phyloP scores from a whole-genome alignment of 1,284 basidiomycete genomes.

The Leccinum fallax region DNA sequence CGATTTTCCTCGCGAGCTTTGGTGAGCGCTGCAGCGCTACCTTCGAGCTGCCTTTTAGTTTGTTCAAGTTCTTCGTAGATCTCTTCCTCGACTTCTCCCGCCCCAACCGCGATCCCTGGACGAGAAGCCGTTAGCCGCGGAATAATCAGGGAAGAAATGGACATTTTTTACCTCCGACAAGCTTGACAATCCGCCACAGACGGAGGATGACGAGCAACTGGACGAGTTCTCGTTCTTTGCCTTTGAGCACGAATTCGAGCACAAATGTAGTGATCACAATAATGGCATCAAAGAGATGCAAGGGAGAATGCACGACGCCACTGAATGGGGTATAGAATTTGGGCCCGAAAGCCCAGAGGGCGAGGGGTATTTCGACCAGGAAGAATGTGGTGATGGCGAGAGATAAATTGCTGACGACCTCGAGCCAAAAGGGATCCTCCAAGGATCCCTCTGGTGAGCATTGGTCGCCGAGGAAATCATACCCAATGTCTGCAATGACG shows the following conservation, averaged over 20 bases:
- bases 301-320: constrained; percentile 48
- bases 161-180: constrained; percentile 66
- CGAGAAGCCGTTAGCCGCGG: constrained; percentile 10
- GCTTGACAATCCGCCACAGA: constrained; percentile 76
- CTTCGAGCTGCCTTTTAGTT: constrained; percentile 49
- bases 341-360: constrained; percentile 63
- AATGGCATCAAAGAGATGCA: constrained; percentile 74
- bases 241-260: constrained; percentile 67
- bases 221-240: constrained; percentile 68
- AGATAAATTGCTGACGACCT: constrained; percentile 61
- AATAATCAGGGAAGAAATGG: constrained; percentile 1
- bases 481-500: constrained; percentile 70
- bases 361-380: constrained; percentile 72
- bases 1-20: constrained; percentile 41
- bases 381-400: constrained; percentile 71
- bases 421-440: constrained; percentile 61
- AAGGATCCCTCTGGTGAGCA: constrained; percentile 50
- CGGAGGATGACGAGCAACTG: constrained; percentile 71
- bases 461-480: constrained; percentile 57
- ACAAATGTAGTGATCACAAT: constrained; percentile 73
- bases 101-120: constrained; percentile 71
- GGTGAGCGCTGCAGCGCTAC: constrained; percentile 39
- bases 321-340: constrained; percentile 61
- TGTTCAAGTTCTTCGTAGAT: constrained; percentile 49
- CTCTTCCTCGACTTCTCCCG: constrained; percentile 67